Evolutionary conservation across 2,329 filamentous ascomycete genomes (phyloP), one percentile per base, ranked within the genome.

Genomic region (Bimuria novae-zelandiae): DNA sequence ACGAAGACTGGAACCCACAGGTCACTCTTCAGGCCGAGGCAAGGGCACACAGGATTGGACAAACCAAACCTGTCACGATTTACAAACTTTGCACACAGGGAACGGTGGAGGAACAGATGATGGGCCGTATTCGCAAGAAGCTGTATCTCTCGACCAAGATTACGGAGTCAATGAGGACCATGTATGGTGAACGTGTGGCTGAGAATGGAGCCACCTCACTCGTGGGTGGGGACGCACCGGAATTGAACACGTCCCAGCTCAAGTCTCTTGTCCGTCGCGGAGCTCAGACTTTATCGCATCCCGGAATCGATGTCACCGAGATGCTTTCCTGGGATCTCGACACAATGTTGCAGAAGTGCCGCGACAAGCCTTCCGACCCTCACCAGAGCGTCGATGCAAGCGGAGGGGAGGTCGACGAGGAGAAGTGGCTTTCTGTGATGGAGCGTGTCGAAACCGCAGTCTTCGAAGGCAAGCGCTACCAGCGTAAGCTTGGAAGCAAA

Each of bases 131-230:
- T n/a, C 75, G 78, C 6, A 86, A 86, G 74, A 87, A 86, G 68
- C 72, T 85, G 0, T 86, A 86, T 55, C 72, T 86, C 0, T 84
- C 82, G 0, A 77, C 81, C 0, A 86, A 84, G 60, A 82, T 86
- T 16, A 85, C 81, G 0, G 83, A 85, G 54, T 79, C 78, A 1
- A 84, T 85, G 80, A 75, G 79, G 36, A 81, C 79, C 57, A 77
- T 83, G 6, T 80, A 84, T 58, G 61, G 64, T 32, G 65, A 67
- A 23, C 71, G 74, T 1, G 65, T 68, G 3, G 52, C 65, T 1
- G 59, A 49, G 0, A 63, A 62, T 3, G 73, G 45, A 33, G 64
- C 57, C 4, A 60, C 63, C 4, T 61, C 61, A 7, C 27, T 55
- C 3, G 50, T 64, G 2, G 71, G 76, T 12, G 79, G 81, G 10